Evolutionary conservation across 768 basidiomycete species (phyloP), one percentile per base, ranked within the genome.

Genomic region (Leccinum subtestaceum): DNA sequence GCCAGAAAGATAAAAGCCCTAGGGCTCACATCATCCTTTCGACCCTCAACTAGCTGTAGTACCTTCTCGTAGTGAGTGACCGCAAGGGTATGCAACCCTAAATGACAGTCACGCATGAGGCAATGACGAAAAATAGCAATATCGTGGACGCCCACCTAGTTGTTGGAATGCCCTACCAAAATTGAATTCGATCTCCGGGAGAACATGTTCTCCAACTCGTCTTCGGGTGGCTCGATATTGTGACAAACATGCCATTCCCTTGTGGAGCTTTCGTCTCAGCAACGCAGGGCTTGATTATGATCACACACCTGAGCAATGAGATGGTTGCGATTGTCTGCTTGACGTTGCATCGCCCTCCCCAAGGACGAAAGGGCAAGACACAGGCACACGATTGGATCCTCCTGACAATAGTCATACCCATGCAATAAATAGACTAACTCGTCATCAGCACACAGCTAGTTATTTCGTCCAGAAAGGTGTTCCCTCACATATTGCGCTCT

Each of bases 91-190:
- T 87, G 82, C 12, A 98, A 72, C 4, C 93, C 95, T 96, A 27
- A 1, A 23, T 63, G 17, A 29, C 21, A 43, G 21, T 52, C 36
- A 40, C 53, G 3, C 48, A 46, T 60, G 55, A 58, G 32, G 49
- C 17, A 34, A 19, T 19, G 43, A 8, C 15, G 40, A 54, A 23
- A 52, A 31, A 10, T 25, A 12, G 1, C 12, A 21, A 31, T 12
- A 51, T 32, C 12, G 6, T 19, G n/a, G 31, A 55, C 6, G 65
- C 81, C 56, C 60, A 93, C 94, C 91, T n/a, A 97, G 78, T 59
- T 95, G 91, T 68, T 98, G 96, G 70, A 97, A 98, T 1, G 86
- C 84, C 49, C 96, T 80, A 0, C 89, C 96, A 68, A 95, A 91
- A 72, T 99, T 99, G 71, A 84, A 98, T 58, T 99, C 93, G 4